Evolutionary conservation across 495 filamentous ascomycete genomes (phyloP), one percentile per base, ranked within the genome.

Genomic region (Talaromyces trachyspermus): DNA sequence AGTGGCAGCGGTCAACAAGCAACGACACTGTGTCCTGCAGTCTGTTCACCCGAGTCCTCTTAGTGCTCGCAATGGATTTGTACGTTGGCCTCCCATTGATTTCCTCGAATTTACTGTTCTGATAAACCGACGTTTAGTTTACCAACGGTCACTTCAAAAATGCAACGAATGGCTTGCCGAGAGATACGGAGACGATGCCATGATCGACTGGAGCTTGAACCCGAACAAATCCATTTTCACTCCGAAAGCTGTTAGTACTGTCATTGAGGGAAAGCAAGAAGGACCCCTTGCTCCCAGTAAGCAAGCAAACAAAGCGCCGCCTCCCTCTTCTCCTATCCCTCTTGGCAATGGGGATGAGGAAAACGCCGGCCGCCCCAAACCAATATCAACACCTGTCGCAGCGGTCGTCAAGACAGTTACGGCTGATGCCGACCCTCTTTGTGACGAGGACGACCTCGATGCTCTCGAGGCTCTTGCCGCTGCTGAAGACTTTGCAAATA

Each of bases 41-140:
- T 84, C 80, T 53, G 88, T 86, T 44, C 92, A 98, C 71, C 92
- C 92, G 2, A 95, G 88, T 66, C 92, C 92, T 36, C 60, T 95
- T 49, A 90, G 85, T 64, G 92, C 92, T 2, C 53, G 59, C 7
- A 68, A 74, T 25, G 94, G 92, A 25, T 98, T 88, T 69, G 69
- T 72, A 54, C 59, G 69, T 69, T 70, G 70, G 70, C 62, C 1
- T 41, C 43, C 14, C 43, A 42, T 38, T 30, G 3, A 24, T 24
- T 14, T 11, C 6, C 15, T 19, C 7, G 12, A 4, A 23, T 11
- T 17, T 19, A 12, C 8, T 32, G 10, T n/a, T 23, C 24, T 41
- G 20, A 27, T n/a, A 33, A 8, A 23, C 17, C 17, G 12, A n/a
- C 22, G 26, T 45, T n/a, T 57, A 85, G 81, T 89, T 92, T 55